A percentile compares a stretch with the other conserved stretches of the same genome.
These are phyloP conservation scores for Sporothrix curviconia DNA, from an alignment of 2,329 filamentous ascomycete genomes.

Conservation along the genomic window DNA sequence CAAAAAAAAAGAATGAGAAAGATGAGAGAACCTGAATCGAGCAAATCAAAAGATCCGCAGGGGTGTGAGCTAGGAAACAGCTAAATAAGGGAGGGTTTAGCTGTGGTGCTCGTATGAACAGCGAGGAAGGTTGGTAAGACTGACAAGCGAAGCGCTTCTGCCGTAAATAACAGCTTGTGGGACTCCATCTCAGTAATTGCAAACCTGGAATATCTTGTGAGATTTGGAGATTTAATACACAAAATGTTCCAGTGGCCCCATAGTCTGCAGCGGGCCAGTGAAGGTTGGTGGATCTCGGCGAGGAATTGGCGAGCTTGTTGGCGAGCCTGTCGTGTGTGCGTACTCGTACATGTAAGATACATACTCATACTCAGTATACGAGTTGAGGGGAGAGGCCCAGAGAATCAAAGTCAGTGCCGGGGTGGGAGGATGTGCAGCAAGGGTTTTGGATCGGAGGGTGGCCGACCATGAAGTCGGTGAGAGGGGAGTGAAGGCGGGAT, in stretches of 20 bases:
- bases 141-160: slow-evolving; percentile 1
- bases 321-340: not conserved
- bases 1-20: slow-evolving; percentile 5
- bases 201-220: not conserved
- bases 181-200: too few relatives aligned
- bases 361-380: too few relatives aligned
- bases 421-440: slow-evolving; percentile 9
- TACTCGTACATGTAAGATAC: too few relatives aligned
- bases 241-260: not conserved
- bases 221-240: not conserved
- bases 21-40: slow-evolving; percentile 3
- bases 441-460: slow-evolving; percentile 23
- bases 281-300: not conserved
- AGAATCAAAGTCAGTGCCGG: slow-evolving; percentile 5
- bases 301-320: not conserved
- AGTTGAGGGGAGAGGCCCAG: not conserved
- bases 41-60: slow-evolving; percentile 26
- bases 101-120: not conserved
- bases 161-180: too few relatives aligned
- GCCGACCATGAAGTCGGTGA: slow-evolving; percentile 34
- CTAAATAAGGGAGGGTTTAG: slow-evolving; percentile 13
- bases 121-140: too few relatives aligned
- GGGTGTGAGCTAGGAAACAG: slow-evolving; percentile 21
- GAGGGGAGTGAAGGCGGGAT: not conserved
- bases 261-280: not conserved